Evolutionary conservation across 306 rosid genomes (phyloP), one percentile per base, ranked within the genome.

Genomic region (Argentina anserina): DNA sequence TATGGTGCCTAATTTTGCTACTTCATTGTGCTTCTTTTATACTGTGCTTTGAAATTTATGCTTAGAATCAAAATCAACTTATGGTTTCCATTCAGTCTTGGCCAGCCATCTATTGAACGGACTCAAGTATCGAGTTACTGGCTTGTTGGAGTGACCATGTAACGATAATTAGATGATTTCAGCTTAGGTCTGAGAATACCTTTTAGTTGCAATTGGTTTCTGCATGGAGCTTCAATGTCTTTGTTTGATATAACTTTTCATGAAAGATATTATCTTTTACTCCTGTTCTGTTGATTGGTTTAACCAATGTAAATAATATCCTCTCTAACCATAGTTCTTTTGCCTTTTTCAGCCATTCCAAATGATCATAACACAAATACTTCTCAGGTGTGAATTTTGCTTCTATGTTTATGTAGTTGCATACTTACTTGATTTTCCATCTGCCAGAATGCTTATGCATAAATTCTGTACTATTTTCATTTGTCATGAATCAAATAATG

Each of bases 321-420:
- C 6, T 63, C n/a, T 45, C 74, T 75, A 53, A 69, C 53, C 55
- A 68, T 26, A 36, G 23, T 36, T 41, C n/a, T 56, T 78, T 25
- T 69, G 41, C 62, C 67, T 78, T 77, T 33, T 83, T 81, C 78
- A 85, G 93, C 88, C 71, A 71, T 75, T 75, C 81, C 83, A 65
- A 82, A 78, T 70, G 84, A 87, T 77, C 90, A 77, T 25, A 86
- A 83, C 59, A 73, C 90, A 42, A 81, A 75, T 72, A 84, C 86
- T 75, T 78, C 89, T 55, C 87, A 87, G 95, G 98, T 93, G 87
- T 18, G 82, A 65, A 73, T 62, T 77, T 78, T 79, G 79, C 76
- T 79, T 55, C 39, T 71, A 37, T 72, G 66, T 15, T 75, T 64
- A 37, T 25, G 41, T 71, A 14, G 63, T 33, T 42, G 47, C 62